phyloP scores from a whole-genome alignment of 352 stramenopile genomes.

The Globisporangium canariense region DNA sequence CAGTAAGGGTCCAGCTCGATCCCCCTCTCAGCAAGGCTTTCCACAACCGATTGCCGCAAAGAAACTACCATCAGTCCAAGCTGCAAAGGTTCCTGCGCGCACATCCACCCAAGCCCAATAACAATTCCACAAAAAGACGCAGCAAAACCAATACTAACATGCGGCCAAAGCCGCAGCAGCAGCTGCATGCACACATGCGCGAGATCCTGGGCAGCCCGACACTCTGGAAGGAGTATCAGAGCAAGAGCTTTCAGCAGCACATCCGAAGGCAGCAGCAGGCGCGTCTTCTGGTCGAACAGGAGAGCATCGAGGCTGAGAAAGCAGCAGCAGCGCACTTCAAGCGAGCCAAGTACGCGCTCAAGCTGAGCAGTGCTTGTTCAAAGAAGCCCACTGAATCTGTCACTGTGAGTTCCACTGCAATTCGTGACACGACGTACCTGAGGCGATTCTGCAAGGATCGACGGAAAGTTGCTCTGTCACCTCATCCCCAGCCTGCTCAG shows the following conservation, averaged over 20 bases:
- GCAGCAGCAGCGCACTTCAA: constrained; percentile 26
- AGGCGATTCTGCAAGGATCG: constrained; percentile 22
- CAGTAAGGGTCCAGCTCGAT: no score
- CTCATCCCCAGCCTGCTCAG: background rate
- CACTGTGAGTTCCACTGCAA: background rate
- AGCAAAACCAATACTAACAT: background rate
- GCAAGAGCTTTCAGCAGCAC: constrained; percentile 50
- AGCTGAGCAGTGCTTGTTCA: background rate
- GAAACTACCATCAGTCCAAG: background rate
- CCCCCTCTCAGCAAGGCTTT: background rate
- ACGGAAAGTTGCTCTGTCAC: background rate
- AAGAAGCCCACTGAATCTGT: background rate
- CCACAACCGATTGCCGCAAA: background rate
- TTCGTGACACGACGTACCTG: constrained; percentile 23
- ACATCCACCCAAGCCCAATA: constrained; percentile 6
- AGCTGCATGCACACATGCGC: constrained; percentile 8
- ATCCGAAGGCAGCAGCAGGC: constrained; percentile 53
- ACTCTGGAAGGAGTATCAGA: constrained; percentile 50
- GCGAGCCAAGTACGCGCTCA: constrained; percentile 8
- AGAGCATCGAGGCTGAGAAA: constrained; percentile 20
- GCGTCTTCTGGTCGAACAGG: constrained; percentile 22
- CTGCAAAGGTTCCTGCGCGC: constrained; percentile 6
- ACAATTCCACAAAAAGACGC: background rate
- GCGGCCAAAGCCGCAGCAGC: constrained; percentile 3
- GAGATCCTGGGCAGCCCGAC: constrained; percentile 16